Percentiles rank a stretch among this genome's conserved stretches.
Conservation (phyloP, 768 basidiomycete species). For the Candolleomyces aberdarensis region DNA sequence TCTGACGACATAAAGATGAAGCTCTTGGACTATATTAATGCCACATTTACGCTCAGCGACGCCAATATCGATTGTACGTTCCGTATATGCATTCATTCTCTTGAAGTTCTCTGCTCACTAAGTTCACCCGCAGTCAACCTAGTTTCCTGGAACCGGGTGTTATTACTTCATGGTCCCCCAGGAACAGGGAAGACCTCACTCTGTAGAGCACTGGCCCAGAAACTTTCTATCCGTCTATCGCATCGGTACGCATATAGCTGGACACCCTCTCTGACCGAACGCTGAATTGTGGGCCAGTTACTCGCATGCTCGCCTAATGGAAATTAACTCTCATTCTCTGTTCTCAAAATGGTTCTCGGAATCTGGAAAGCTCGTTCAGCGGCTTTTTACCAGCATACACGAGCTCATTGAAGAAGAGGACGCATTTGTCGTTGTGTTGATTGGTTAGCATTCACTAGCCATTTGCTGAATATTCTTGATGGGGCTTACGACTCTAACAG, state of each 20-base stretch:
- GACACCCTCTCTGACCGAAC: neutral
- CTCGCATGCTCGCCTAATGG: slow-evolving; percentile 80
- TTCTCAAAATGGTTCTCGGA: slow-evolving; percentile 99
- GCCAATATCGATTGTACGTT: slow-evolving; percentile 77
- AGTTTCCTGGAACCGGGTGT: slow-evolving; percentile 93
- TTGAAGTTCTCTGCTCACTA: neutral
- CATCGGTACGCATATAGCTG: slow-evolving; percentile 52
- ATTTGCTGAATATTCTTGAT: neutral
- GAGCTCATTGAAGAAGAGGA: slow-evolving; percentile 92
- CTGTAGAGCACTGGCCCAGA: slow-evolving; percentile 93
- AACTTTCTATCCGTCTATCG: slow-evolving; percentile 86
- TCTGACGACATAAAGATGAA: slow-evolving; percentile 78
- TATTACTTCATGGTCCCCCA: slow-evolving; percentile 93
- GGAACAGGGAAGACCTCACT: slow-evolving; percentile 97
- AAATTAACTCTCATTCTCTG: slow-evolving; percentile 97
- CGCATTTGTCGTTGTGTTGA: slow-evolving; percentile 89
- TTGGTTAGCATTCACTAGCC: slow-evolving; percentile 48
- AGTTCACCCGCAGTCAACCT: slow-evolving; percentile 55
- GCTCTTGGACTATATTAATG: slow-evolving; percentile 91
- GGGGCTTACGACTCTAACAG: slow-evolving; percentile 33
- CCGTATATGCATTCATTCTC: slow-evolving; percentile 3
- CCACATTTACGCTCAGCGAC: slow-evolving; percentile 90
- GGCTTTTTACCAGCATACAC: slow-evolving; percentile 82
- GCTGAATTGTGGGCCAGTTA: slow-evolving; percentile 50
- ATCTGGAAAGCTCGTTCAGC: slow-evolving; percentile 96